A percentile compares a stretch with the other conserved stretches of the same genome.
Evolutionary conservation across 345 rosid species (phyloP).

Genomic region (Gossypium sturtianum): DNA sequence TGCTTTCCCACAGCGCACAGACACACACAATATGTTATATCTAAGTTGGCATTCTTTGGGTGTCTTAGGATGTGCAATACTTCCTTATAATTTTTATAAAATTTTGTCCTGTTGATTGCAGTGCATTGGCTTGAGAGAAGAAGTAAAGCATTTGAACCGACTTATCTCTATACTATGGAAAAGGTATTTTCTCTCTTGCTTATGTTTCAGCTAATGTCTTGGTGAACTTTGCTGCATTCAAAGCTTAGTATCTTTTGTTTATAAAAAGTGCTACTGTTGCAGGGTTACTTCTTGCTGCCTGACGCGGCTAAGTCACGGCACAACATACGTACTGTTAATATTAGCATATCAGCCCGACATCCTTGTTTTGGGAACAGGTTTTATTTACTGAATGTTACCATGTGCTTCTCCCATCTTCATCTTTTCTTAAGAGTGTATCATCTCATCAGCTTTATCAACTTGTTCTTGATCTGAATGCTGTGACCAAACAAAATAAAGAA

Average conservation of each 20-base stretch:
- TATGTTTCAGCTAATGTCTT: not conserved
- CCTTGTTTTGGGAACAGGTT: conserved; percentile 99
- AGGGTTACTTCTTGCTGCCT: conserved; percentile 94
- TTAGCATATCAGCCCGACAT: conserved; percentile 87
- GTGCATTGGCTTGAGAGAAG: conserved; percentile 78
- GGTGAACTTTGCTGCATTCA: conserved; percentile 5
- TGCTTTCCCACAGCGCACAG: not conserved
- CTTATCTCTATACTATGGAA: conserved; percentile 84
- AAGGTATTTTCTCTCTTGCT: conserved; percentile 45
- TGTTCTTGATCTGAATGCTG: not conserved
- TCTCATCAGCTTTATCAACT: not conserved
- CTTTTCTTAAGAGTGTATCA: not conserved
- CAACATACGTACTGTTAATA: conserved; percentile 73
- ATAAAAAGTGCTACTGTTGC: conserved; percentile 13
- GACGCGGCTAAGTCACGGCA: conserved; percentile 81
- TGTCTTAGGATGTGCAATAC: not conserved
- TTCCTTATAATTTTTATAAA: not conserved
- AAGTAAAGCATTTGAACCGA: conserved; percentile 80
- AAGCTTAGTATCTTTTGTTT: not conserved
- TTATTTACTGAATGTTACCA: conserved; percentile 10
- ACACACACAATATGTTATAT: not conserved
- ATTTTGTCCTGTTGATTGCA: conserved; percentile 32
- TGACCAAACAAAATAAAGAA: not conserved
- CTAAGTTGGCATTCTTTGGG: not conserved
- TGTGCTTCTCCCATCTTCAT: not conserved